Percentiles rank a stretch among this genome's conserved stretches.
Evolutionary conservation across 225 moss, liverwort and hornwort species (phyloP).

Genomic region (Asterella californica): DNA sequence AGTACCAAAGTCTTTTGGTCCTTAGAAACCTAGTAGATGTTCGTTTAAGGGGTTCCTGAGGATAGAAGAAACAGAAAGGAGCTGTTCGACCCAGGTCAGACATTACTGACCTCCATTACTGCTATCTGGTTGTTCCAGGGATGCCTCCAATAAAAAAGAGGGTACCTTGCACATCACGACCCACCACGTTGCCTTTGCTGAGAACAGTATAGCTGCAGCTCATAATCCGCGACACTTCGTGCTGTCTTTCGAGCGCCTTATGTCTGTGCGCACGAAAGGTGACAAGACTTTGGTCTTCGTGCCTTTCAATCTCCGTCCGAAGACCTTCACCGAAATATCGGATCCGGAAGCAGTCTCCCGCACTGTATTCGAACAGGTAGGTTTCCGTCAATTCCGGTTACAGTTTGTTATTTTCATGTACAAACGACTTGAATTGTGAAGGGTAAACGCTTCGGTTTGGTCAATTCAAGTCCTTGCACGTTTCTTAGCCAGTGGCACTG

Average conservation of each 20-base stretch:
- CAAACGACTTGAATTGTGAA: neutral
- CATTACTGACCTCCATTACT: neutral
- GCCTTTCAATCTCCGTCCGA: constrained; percentile 28
- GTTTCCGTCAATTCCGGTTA: neutral
- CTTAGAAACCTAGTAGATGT: neutral
- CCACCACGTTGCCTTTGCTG: constrained; percentile 40
- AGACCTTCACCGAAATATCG: constrained; percentile 21
- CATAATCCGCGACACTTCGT: constrained; percentile 27
- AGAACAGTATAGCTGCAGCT: constrained; percentile 31
- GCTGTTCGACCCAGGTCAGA: neutral
- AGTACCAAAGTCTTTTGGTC: neutral
- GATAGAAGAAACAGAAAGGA: neutral
- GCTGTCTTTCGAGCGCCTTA: constrained; percentile 38
- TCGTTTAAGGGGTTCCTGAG: too few species aligned
- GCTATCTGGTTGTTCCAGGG: constrained; percentile 21
- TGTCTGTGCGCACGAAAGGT: constrained; percentile 20
- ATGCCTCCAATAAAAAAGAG: constrained; percentile 27
- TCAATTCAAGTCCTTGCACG: neutral
- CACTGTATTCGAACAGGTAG: constrained; percentile 38
- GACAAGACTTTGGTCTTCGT: constrained; percentile 21
- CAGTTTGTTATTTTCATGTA: neutral
- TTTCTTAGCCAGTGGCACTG: neutral
- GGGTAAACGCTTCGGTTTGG: neutral
- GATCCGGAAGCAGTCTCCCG: constrained; percentile 28
- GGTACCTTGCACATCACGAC: constrained; percentile 41